A percentile compares a stretch with the other conserved stretches of the same genome.
These are phyloP conservation scores for Penicillium herquei DNA, from an alignment of 495 filamentous ascomycete species.

Conservation along the genomic window DNA sequence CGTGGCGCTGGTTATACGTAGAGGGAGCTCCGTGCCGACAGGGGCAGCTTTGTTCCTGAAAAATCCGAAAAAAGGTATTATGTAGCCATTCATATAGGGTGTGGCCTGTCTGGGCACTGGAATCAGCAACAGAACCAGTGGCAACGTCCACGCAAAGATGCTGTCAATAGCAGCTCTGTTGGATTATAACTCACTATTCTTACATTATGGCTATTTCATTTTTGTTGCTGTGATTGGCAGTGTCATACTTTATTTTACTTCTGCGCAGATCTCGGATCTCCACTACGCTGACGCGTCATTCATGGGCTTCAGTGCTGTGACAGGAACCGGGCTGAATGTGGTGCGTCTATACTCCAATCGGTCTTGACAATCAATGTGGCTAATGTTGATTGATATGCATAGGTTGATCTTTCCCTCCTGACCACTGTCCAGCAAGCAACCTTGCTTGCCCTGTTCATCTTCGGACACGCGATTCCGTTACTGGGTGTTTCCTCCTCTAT, in stretches of 20 bases:
- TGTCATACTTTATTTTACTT: slow-evolving; percentile 69
- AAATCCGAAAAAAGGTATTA: neutral
- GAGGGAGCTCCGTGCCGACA: neutral
- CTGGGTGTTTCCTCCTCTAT: slow-evolving; percentile 44
- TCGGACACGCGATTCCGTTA: slow-evolving; percentile 59
- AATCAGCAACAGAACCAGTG: too few relatives aligned
- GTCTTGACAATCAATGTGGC: neutral
- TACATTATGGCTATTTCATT: slow-evolving; percentile 78
- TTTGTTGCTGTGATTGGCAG: slow-evolving; percentile 58
- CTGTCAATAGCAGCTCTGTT: slow-evolving; percentile 26
- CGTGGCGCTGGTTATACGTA: neutral
- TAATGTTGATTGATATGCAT: slow-evolving; percentile 3
- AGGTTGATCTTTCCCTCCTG: slow-evolving; percentile 61
- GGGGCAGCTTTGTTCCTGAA: neutral
- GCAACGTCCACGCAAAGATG: too few relatives aligned
- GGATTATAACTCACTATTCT: slow-evolving; percentile 65
- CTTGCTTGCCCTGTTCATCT: slow-evolving; percentile 67
- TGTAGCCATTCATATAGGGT: neutral
- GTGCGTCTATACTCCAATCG: slow-evolving; percentile 34
- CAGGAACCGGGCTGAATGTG: slow-evolving; percentile 69
- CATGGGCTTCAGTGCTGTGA: slow-evolving; percentile 74
- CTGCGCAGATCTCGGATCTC: slow-evolving; percentile 57
- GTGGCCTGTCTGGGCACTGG: neutral
- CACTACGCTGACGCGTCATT: slow-evolving; percentile 75
- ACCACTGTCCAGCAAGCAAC: slow-evolving; percentile 69